Conservation (phyloP, 345 rosid species). For the Gossypium herbaceum region DNA sequence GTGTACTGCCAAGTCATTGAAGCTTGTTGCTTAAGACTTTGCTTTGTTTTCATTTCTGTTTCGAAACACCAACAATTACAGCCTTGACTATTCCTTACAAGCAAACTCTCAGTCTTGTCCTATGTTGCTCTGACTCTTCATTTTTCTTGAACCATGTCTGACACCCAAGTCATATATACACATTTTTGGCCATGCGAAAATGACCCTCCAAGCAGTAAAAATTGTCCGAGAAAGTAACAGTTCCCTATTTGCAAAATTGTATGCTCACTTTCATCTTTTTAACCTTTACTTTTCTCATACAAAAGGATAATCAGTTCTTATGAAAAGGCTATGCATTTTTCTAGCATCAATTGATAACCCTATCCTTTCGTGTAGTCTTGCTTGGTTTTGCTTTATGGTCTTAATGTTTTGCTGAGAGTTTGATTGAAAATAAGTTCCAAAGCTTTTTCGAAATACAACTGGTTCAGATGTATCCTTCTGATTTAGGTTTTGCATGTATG, state of each 20-base stretch:
- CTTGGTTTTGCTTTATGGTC: background rate
- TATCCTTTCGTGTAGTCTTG: background rate
- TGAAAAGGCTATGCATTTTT: background rate
- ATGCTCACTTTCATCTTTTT: background rate
- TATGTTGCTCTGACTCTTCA: background rate
- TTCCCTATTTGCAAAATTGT: background rate
- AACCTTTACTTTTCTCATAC: background rate
- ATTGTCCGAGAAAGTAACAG: background rate
- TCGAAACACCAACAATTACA: background rate
- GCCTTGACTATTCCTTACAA: constrained; percentile 1
- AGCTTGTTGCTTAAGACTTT: too few species aligned
- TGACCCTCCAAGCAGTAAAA: background rate
- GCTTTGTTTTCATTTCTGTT: too few species aligned
- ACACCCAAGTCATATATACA: background rate
- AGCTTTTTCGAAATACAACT: background rate
- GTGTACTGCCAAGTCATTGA: too few species aligned
- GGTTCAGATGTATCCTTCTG: background rate
- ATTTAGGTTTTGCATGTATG: background rate
- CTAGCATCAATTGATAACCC: background rate
- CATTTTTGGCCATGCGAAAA: background rate
- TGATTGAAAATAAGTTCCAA: background rate
- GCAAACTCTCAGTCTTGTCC: background rate
- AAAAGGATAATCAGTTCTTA: background rate
- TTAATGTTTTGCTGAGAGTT: background rate
- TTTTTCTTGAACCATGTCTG: background rate